Conservation (phyloP, 108 stramenopile genomes). For the Aurantiochytrium sp. region DNA sequence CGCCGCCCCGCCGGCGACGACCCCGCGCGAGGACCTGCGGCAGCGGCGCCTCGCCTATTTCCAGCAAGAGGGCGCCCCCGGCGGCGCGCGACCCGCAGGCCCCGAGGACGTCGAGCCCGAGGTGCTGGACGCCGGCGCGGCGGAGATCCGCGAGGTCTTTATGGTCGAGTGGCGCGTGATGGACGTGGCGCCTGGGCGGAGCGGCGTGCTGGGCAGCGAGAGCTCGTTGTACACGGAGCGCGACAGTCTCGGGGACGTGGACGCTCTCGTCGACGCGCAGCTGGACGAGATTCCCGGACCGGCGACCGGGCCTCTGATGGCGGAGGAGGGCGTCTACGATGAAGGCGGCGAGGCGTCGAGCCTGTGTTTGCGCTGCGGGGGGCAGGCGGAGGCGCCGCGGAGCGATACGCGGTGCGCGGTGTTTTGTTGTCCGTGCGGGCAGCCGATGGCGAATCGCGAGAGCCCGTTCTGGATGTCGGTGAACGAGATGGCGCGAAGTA, state of each 20-base stretch:
- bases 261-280: background rate
- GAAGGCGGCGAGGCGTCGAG: background rate
- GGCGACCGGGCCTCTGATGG: too few relatives aligned
- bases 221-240: background rate
- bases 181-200: background rate
- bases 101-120: too few relatives aligned
- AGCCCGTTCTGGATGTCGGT: background rate
- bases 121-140: background rate
- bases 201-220: background rate
- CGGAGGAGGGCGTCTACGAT: background rate
- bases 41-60: background rate
- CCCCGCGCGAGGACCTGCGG: background rate
- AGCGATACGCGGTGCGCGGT: background rate
- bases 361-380: background rate
- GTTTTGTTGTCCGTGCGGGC: constrained; percentile 7
- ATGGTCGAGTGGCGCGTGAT: constrained; percentile 20
- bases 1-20: too few relatives aligned
- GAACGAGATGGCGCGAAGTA: background rate
- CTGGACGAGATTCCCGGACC: too few relatives aligned
- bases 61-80: too few relatives aligned
- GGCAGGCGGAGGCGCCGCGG: background rate
- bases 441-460: background rate
- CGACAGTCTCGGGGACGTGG: background rate
- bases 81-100: too few relatives aligned
- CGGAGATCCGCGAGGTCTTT: background rate